Percentiles rank a stretch among this genome's conserved stretches.
Evolutionary conservation across 169 alveolate species (phyloP).

Genomic region (Plasmodium knowlesi): DNA sequence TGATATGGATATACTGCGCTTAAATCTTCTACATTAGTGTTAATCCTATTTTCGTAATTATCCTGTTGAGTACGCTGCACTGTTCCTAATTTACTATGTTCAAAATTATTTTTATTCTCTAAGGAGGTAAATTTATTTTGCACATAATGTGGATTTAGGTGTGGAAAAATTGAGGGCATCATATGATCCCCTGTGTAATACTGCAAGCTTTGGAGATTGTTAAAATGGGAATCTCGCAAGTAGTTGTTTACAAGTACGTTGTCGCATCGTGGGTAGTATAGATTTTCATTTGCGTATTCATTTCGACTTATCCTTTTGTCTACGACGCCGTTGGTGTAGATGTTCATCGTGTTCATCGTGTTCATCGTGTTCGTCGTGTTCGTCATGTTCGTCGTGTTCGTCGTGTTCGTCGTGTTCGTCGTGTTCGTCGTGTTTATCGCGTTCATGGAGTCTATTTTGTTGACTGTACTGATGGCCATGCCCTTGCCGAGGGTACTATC

Average conservation of each 20-base stretch:
- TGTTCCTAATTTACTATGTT: neutral
- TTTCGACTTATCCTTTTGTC: neutral
- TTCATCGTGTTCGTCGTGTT: no score
- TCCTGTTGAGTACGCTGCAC: neutral
- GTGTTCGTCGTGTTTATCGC: no score
- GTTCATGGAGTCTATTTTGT: no score
- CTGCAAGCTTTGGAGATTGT: neutral
- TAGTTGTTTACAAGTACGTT: neutral
- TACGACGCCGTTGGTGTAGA: neutral
- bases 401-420: no score
- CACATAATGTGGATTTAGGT: neutral
- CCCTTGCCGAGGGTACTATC: neutral
- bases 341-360: no score
- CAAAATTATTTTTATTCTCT: conserved; percentile 3
- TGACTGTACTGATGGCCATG: neutral
- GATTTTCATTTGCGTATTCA: neutral
- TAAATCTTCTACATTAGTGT: neutral
- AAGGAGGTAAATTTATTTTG: neutral
- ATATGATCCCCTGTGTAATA: neutral
- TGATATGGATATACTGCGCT: neutral
- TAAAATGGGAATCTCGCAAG: neutral
- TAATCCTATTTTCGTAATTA: conserved; percentile 6
- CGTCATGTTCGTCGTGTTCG: no score
- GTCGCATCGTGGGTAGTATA: neutral
- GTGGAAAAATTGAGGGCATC: neutral